These are phyloP conservation scores for Tephrocybe sp. DNA, from an alignment of 768 basidiomycete species.

Conservation along the genomic window DNA sequence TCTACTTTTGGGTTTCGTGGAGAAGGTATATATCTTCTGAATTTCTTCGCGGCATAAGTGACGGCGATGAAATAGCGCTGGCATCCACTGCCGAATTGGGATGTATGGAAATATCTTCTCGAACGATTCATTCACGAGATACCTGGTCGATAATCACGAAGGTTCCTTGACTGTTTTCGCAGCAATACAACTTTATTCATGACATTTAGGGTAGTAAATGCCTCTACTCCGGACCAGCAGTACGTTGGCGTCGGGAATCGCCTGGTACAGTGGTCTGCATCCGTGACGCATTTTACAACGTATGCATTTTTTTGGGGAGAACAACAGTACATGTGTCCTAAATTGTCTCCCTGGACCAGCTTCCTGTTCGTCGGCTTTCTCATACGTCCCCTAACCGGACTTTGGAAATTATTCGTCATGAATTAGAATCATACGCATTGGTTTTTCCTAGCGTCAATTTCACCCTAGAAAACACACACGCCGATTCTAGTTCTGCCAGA, in stretches of 20 bases:
- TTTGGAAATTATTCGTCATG: conserved; percentile 63
- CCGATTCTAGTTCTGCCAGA: conserved; percentile 34
- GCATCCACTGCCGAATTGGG: conserved; percentile 80
- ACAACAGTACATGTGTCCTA: neutral
- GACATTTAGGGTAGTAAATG: conserved; percentile 54
- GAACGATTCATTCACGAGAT: conserved; percentile 58
- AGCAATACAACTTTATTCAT: neutral
- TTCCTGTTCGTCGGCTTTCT: conserved; percentile 76
- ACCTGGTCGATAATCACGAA: conserved; percentile 80
- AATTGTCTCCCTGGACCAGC: conserved; percentile 37
- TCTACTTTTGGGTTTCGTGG: conserved; percentile 89
- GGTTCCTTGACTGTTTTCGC: conserved; percentile 35
- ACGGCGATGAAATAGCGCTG: conserved; percentile 49
- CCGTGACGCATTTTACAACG: conserved; percentile 89
- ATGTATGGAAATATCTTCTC: conserved; percentile 79
- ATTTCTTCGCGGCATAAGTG: too few species aligned
- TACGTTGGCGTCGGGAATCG: conserved; percentile 70
- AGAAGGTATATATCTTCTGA: conserved; percentile 60
- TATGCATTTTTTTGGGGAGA: conserved; percentile 34
- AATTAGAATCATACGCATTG: conserved; percentile 71
- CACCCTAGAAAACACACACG: conserved; percentile 55
- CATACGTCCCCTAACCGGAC: conserved; percentile 61
- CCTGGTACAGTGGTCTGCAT: conserved; percentile 81
- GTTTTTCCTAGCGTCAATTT: conserved; percentile 72
- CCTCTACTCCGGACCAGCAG: conserved; percentile 70